A percentile compares a stretch with the other conserved stretches of the same genome.
These are phyloP conservation scores for Leptographium procerum DNA, from an alignment of 2,329 filamentous ascomycete genomes.

Conservation along the genomic window DNA sequence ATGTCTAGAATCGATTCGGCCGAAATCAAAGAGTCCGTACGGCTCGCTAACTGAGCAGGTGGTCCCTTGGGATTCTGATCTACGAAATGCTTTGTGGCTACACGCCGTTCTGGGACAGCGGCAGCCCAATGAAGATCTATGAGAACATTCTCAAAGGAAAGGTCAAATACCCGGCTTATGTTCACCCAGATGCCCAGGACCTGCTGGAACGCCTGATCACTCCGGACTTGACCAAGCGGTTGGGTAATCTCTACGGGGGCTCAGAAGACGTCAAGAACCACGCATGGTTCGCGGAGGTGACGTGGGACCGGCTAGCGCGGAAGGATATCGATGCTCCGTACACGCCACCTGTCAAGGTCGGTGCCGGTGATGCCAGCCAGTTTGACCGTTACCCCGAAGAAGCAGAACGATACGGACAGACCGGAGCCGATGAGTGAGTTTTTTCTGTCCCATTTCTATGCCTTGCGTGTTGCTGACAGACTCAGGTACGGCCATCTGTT, in stretches of 20 bases:
- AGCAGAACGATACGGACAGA: slow-evolving; percentile 76
- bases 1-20: background rate
- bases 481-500: slow-evolving; percentile 64
- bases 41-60: slow-evolving; percentile 44
- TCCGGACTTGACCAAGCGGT: slow-evolving; percentile 81
- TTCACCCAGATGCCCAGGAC: slow-evolving; percentile 89
- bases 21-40: background rate
- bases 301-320: slow-evolving; percentile 85
- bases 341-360: slow-evolving; percentile 87
- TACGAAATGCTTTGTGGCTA: slow-evolving; percentile 99
- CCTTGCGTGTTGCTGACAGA: background rate
- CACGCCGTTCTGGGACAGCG: slow-evolving; percentile 97
- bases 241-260: slow-evolving; percentile 88
- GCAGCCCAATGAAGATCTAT: slow-evolving; percentile 97
- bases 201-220: slow-evolving; percentile 89
- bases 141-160: slow-evolving; percentile 95
- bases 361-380: slow-evolving; percentile 88
- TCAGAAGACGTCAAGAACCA: slow-evolving; percentile 90
- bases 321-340: slow-evolving; percentile 99
- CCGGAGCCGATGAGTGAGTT: slow-evolving; percentile 76
- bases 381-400: slow-evolving; percentile 98
- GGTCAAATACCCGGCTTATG: slow-evolving; percentile 93
- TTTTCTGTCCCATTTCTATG: background rate
- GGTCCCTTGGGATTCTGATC: slow-evolving; percentile 95
- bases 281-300: slow-evolving; percentile 93